phyloP scores from a whole-genome alignment of 2,329 filamentous ascomycete species.

The Monilinia aucupariae region DNA sequence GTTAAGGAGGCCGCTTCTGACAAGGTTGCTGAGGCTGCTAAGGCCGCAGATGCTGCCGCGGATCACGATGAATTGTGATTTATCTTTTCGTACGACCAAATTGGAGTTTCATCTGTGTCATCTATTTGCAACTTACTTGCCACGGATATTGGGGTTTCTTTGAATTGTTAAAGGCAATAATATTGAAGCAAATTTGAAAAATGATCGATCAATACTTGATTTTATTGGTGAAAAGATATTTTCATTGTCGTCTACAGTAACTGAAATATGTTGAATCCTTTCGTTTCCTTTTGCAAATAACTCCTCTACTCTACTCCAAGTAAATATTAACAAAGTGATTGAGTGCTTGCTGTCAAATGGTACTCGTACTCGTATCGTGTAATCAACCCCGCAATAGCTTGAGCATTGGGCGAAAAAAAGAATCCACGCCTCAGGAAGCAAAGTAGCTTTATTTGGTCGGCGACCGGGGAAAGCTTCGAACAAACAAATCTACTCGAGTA shows the following conservation, averaged over 20 bases:
- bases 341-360: not conserved
- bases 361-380: too few relatives aligned
- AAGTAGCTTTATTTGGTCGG: not conserved
- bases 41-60: conserved; percentile 36
- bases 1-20: conserved; percentile 45
- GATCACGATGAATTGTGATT: conserved; percentile 71
- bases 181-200: conserved; percentile 1
- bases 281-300: not conserved
- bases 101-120: conserved; percentile 28
- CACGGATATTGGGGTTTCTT: not conserved
- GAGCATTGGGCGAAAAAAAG: not conserved
- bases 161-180: conserved; percentile 6
- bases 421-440: conserved; percentile 13
- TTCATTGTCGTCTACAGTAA: not conserved
- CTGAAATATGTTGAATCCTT: not conserved
- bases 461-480: conserved; percentile 14
- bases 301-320: too few relatives aligned
- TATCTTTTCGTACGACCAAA: conserved; percentile 25
- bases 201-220: not conserved
- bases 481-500: too few relatives aligned
- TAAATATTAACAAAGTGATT: not conserved
- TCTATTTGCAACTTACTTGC: conserved; percentile 20
- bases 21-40: conserved; percentile 44
- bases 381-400: conserved; percentile 10
- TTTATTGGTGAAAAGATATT: not conserved